phyloP scores from a whole-genome alignment of 1,284 basidiomycete genomes.

The Ceratorhiza oryzae-sativae region DNA sequence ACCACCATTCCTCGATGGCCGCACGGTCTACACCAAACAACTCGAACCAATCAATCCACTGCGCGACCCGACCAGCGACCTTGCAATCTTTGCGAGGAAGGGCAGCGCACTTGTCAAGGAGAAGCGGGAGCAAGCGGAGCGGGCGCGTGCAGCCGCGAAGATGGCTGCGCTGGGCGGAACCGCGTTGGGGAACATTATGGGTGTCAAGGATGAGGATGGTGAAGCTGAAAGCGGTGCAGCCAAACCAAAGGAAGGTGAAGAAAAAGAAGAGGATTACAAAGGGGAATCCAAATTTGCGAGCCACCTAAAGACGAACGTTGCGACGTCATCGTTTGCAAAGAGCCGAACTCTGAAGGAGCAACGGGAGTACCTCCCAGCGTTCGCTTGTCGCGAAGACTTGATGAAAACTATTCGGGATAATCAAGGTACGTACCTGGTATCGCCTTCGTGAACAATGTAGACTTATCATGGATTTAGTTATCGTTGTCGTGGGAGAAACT shows the following conservation, averaged over 20 bases:
- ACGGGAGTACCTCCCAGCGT: conserved; percentile 95
- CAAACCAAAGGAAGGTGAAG: conserved; percentile 60
- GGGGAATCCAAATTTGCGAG: conserved; percentile 96
- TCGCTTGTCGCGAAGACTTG: conserved; percentile 95
- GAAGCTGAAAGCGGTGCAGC: conserved; percentile 72
- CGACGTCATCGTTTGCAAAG: conserved; percentile 84
- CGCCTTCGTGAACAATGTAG: not conserved
- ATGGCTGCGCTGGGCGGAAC: conserved; percentile 93
- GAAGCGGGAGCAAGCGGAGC: conserved; percentile 93
- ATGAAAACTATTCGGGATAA: conserved; percentile 92
- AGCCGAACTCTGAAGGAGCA: conserved; percentile 91
- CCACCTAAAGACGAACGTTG: conserved; percentile 81
- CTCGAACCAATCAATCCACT: conserved; percentile 98
- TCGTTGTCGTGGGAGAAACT: conserved; percentile 94
- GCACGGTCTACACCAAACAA: conserved; percentile 95
- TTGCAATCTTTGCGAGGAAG: conserved; percentile 96
- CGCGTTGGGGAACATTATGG: conserved; percentile 94
- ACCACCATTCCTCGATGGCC: conserved; percentile 97
- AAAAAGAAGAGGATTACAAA: conserved; percentile 79
- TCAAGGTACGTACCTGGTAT: conserved; percentile 67
- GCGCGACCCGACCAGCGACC: conserved; percentile 89
- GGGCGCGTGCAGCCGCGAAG: conserved; percentile 95
- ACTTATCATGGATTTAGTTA: conserved; percentile 58
- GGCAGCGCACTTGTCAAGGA: conserved; percentile 93
- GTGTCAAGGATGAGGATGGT: conserved; percentile 93